phyloP scores from a whole-genome alignment of 805 yeast species.

The Ogataea neopini region DNA sequence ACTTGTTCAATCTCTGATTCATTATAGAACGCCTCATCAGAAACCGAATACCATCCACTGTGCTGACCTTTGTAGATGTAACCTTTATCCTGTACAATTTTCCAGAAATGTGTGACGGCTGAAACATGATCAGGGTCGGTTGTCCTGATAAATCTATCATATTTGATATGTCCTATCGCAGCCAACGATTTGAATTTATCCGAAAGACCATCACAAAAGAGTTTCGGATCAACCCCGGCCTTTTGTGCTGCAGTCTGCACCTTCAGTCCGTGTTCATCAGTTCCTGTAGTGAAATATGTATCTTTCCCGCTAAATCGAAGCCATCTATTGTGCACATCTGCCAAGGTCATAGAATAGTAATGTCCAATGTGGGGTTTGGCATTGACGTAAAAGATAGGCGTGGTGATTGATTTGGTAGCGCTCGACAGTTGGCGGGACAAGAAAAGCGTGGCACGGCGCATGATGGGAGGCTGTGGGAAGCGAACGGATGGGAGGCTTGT shows the following conservation, averaged over 20 bases:
- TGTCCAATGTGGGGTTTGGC: conserved; percentile 96
- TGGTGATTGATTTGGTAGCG: conserved; percentile 56
- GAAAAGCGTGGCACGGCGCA: no score
- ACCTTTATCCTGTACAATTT: conserved; percentile 54
- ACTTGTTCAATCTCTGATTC: conserved; percentile 63
- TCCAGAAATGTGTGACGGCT: conserved; percentile 75
- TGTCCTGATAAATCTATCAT: conserved; percentile 84
- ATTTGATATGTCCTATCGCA: conserved; percentile 51
- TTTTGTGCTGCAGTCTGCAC: conserved; percentile 81
- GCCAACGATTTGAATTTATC: conserved; percentile 67
- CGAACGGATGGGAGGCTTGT: no score
- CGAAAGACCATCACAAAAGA: conserved; percentile 72
- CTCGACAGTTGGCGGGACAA: conserved; percentile 11
- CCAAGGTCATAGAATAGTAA: conserved; percentile 79
- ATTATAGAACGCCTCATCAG: conserved; percentile 94
- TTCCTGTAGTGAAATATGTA: conserved; percentile 77
- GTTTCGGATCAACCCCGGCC: conserved; percentile 52
- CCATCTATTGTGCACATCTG: conserved; percentile 83
- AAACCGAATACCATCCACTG: conserved; percentile 90
- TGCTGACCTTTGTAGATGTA: conserved; percentile 81
- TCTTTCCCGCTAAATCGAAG: conserved; percentile 43
- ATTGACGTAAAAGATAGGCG: conserved; percentile 96
- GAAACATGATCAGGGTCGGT: conserved; percentile 77
- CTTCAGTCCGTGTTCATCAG: conserved; percentile 96
- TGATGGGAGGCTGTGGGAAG: no score